phyloP scores from a whole-genome alignment of 2,329 filamentous ascomycete genomes.

The Elsinoe ampelina region DNA sequence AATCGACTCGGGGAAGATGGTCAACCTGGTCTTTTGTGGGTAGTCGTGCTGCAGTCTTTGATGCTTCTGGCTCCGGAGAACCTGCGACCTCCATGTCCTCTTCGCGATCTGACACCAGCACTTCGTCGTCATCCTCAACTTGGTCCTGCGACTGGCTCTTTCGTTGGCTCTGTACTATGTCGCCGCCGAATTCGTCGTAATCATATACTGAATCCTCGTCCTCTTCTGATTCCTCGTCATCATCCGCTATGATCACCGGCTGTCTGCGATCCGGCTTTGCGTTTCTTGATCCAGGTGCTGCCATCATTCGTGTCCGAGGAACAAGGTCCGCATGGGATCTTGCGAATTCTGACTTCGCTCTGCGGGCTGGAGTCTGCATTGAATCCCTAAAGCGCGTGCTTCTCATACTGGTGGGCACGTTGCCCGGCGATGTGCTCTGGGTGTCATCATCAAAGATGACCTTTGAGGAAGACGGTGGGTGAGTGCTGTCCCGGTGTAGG shows the following conservation, averaged over 20 bases:
- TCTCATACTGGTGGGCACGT: background rate
- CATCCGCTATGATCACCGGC: constrained; percentile 18
- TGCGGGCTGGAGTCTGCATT: background rate
- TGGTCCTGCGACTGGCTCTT: constrained; percentile 15
- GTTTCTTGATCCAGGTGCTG: constrained; percentile 15
- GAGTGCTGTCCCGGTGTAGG: background rate
- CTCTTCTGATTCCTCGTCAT: constrained; percentile 12
- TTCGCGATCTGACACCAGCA: constrained; percentile 12
- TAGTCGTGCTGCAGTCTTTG: background rate
- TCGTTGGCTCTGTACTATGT: constrained; percentile 26
- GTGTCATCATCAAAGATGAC: constrained; percentile 12
- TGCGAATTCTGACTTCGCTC: background rate
- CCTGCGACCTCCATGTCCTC: constrained; percentile 14
- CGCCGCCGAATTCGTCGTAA: constrained; percentile 29
- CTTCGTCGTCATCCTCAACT: constrained; percentile 18
- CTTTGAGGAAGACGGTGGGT: constrained; percentile 2
- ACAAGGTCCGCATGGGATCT: background rate
- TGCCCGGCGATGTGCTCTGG: background rate
- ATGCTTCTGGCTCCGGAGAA: background rate
- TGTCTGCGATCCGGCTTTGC: constrained; percentile 15
- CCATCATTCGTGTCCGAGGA: constrained; percentile 5
- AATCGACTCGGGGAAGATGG: background rate
- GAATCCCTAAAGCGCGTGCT: background rate
- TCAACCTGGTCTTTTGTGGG: background rate
- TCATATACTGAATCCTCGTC: constrained; percentile 25